Conservation (phyloP, 352 stramenopile species). For the Achlya hypogyna region DNA sequence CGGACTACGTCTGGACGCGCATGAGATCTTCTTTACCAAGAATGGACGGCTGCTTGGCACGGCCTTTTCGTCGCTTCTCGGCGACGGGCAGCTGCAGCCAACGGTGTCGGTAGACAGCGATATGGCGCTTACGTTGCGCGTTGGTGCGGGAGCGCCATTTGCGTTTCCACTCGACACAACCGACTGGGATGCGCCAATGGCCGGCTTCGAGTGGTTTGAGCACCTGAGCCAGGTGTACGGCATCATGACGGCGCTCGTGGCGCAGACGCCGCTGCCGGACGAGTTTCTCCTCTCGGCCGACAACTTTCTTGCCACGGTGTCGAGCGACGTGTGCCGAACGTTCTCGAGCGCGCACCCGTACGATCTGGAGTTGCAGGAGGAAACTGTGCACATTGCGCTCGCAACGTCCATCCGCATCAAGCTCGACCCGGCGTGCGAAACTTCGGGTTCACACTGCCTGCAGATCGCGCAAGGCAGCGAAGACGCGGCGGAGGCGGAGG, state of each 20-base stretch:
- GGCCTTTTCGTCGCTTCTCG: slow-evolving; percentile 62
- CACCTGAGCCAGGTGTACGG: slow-evolving; percentile 77
- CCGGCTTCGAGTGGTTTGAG: slow-evolving; percentile 82
- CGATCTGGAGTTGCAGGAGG: slow-evolving; percentile 71
- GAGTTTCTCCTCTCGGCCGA: slow-evolving; percentile 84
- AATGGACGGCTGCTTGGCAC: slow-evolving; percentile 71
- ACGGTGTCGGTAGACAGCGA: slow-evolving; percentile 69
- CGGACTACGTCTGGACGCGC: slow-evolving; percentile 64
- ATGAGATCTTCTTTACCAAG: slow-evolving; percentile 82
- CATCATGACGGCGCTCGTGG: slow-evolving; percentile 75
- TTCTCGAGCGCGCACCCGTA: slow-evolving; percentile 75
- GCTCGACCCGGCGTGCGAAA: slow-evolving; percentile 65
- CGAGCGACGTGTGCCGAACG: slow-evolving; percentile 69
- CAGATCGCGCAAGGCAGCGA: slow-evolving; percentile 70
- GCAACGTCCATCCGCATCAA: slow-evolving; percentile 78
- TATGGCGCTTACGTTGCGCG: slow-evolving; percentile 68
- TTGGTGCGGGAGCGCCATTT: slow-evolving; percentile 59
- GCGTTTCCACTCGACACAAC: slow-evolving; percentile 72
- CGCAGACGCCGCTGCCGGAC: slow-evolving; percentile 46
- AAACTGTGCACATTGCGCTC: slow-evolving; percentile 67
- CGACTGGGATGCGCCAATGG: slow-evolving; percentile 79
- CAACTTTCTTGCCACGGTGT: slow-evolving; percentile 81
- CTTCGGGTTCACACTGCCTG: slow-evolving; percentile 76
- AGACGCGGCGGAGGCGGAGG: slow-evolving; percentile 56
- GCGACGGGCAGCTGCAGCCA: slow-evolving; percentile 41